phyloP scores from a whole-genome alignment of 768 basidiomycete species.

The Rubroboletus pulcherrimus region DNA sequence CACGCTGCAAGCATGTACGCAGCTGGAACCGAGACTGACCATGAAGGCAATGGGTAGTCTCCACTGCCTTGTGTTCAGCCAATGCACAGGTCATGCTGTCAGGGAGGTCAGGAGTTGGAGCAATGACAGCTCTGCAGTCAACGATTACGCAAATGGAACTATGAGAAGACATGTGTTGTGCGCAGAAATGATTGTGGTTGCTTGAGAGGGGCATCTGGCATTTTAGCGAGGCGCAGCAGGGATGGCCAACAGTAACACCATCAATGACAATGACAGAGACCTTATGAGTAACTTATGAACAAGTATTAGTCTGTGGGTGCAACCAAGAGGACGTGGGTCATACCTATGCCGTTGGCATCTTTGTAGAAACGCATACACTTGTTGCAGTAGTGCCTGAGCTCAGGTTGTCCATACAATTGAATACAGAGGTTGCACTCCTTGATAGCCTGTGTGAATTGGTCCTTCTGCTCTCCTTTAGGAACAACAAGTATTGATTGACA shows the following conservation, averaged over 20 bases:
- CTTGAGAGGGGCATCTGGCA: not conserved
- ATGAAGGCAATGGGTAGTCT: not conserved
- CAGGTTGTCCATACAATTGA: not conserved
- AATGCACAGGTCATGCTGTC: not conserved
- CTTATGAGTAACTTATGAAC: not conserved
- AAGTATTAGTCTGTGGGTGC: too few species aligned
- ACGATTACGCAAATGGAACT: not conserved
- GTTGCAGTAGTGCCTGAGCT: not conserved
- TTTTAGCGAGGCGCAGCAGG: not conserved
- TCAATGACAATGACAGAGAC: not conserved
- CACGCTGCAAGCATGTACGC: not conserved
- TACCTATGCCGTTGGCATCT: not conserved
- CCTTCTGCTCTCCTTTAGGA: not conserved
- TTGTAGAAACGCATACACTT: not conserved
- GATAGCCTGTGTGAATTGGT: not conserved
- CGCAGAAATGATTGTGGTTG: not conserved
- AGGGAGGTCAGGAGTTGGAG: not conserved
- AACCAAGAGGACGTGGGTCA: not conserved
- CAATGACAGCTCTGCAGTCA: not conserved
- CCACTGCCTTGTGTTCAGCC: not conserved
- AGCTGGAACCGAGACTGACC: not conserved
- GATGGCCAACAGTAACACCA: not conserved
- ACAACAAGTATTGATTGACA: not conserved
- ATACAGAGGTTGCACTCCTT: not conserved
- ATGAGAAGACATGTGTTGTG: not conserved